Base-by-base conservation (phyloP, 2,329 filamentous ascomycete genomes). In the Triangularia verruculosa region DNA sequence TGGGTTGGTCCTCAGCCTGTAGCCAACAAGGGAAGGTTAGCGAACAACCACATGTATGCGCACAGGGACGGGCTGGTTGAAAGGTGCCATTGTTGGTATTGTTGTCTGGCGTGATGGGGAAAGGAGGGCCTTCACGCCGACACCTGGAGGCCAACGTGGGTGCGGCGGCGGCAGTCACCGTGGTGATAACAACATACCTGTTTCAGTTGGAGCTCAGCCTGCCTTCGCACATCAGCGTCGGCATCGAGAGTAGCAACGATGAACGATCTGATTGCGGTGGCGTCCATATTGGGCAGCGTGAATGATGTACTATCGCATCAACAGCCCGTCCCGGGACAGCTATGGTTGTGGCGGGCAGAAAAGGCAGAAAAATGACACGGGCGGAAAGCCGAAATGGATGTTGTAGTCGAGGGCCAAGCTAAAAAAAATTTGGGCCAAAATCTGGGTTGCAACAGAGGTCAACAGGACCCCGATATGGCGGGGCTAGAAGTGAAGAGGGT, bases 1-100 rank as follows among this genome's bases (percentile, higher is more conserved):
- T 93, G 66, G 90, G 83, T 77, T 93, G 89, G 71, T 92, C 88
- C 81, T 98, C 94, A 75, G 95, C 92, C 93, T 97, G 75, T 43
- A 66, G 30, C 27, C 62, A 51, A 64, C 34, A 65, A 57, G 56
- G 65, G 22, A 54, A 25, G 52, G 65, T 67, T 62, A 66, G 68
- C 64, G 68, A 71, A 65, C 71, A 70, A 11, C 6, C 22, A 54
- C 24, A 54, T 4, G 7, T 24, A n/a, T 63, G 62, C 66, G 27
- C 52, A 30, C 2, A 61, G 51, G 63, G 54, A 34, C 43, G 34
- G 63, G 53, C 62, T 58, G 64, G 64, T 12, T 11, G 39, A 47
- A 17, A 20, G 7, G 39, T n/a, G n/a, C n/a, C 6, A 47, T 47
- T 47, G 39, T 20, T 59, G 27, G 9, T 25, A 27, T 25, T 59